These are phyloP conservation scores for Crithidia thermophila DNA, from an alignment of 208 protist species.

Conservation along the genomic window DNA sequence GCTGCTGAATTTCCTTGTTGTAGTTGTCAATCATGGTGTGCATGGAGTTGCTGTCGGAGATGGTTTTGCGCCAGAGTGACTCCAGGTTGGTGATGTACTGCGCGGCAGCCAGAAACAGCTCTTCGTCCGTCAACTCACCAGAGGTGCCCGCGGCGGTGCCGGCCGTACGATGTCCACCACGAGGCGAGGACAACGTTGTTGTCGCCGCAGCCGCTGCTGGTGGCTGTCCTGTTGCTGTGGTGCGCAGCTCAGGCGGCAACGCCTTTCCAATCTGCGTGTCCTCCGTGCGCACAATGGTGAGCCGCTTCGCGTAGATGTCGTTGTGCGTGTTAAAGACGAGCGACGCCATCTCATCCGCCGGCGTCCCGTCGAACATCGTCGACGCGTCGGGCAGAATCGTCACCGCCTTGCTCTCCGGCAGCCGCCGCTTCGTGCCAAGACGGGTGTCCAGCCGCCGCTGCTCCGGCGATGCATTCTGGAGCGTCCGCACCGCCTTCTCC, in stretches of 20 bases:
- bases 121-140: constrained; percentile 39
- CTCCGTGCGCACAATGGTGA: constrained; percentile 52
- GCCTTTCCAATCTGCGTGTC: constrained; percentile 31
- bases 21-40: constrained; percentile 33
- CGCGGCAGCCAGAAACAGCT: constrained; percentile 55
- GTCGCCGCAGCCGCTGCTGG: not conserved
- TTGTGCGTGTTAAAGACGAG: constrained; percentile 32
- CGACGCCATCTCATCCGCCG: constrained; percentile 19
- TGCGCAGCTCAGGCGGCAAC: constrained; percentile 32
- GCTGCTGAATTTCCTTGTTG: constrained; percentile 40
- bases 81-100: constrained; percentile 72
- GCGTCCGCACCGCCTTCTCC: not conserved
- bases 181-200: not conserved
- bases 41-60: constrained; percentile 51
- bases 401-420: not conserved
- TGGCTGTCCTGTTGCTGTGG: not conserved
- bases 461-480: constrained; percentile 6
- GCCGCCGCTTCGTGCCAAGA: not conserved
- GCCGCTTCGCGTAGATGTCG: constrained; percentile 31
- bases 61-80: constrained; percentile 49
- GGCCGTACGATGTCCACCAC: not conserved
- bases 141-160: not conserved
- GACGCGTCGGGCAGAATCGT: not conserved
- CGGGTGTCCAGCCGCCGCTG: not conserved
- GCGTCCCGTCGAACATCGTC: constrained; percentile 2